Evolutionary conservation across 140 eudicot genomes (phyloP).

Genomic region (Flaveria floridana): DNA sequence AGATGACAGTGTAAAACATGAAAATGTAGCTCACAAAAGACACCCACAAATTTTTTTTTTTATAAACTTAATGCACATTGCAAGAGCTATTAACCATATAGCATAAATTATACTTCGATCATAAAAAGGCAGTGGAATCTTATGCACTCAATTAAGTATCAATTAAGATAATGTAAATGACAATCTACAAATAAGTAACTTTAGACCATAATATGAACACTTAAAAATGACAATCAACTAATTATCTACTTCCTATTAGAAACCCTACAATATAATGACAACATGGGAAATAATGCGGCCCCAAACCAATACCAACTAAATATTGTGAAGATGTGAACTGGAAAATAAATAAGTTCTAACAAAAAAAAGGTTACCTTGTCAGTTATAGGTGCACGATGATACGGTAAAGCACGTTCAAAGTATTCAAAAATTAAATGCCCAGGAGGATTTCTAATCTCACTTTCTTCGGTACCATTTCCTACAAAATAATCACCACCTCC

Average conservation of each 20-base stretch:
- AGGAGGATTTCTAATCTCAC: constrained; percentile 63
- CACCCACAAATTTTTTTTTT: not conserved
- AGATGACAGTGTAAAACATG: not conserved
- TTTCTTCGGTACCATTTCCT: constrained; percentile 50
- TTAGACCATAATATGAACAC: not conserved
- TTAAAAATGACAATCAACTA: not conserved
- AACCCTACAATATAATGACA: constrained; percentile 3
- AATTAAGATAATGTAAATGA: not conserved
- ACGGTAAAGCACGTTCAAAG: constrained; percentile 72
- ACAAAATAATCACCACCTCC: constrained; percentile 31
- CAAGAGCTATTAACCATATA: not conserved
- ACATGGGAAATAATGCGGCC: not conserved
- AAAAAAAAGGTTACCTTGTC: constrained; percentile 56
- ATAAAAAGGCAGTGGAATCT: not conserved
- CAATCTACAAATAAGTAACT: not conserved
- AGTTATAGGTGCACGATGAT: constrained; percentile 81
- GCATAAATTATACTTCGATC: not conserved
- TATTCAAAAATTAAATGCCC: constrained; percentile 70
- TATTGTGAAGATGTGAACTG: not conserved
- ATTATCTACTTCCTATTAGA: not conserved
- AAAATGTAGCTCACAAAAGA: not conserved
- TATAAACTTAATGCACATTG: not conserved
- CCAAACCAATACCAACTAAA: not conserved
- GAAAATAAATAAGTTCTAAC: not conserved
- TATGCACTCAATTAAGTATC: too few species aligned